Percentiles rank a stretch among this genome's conserved stretches.
phyloP scores from a whole-genome alignment of 23 red algal genomes.

The Pyropia haitanensis region DNA sequence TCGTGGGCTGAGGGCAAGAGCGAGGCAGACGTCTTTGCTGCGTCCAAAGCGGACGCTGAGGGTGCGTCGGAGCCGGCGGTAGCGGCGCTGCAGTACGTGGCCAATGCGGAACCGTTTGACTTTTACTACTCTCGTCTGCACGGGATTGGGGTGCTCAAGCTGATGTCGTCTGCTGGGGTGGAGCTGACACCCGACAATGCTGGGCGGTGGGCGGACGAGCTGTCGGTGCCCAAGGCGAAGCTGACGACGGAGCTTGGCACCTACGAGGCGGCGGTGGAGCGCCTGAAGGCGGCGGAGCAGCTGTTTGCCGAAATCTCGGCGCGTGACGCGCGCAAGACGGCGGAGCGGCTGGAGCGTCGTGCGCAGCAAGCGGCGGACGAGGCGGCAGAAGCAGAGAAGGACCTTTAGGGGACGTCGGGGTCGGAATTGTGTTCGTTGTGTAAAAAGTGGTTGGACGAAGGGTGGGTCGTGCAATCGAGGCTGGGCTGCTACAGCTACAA shows the following conservation, averaged over 20 bases:
- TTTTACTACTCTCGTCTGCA: constrained; percentile 73
- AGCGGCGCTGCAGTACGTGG: constrained; percentile 40
- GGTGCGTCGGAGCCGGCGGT: constrained; percentile 26
- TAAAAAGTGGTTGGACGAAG: too few species aligned
- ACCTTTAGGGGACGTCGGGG: too few species aligned
- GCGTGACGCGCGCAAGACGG: constrained; percentile 62
- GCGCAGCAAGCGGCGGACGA: constrained; percentile 62
- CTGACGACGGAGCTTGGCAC: constrained; percentile 40
- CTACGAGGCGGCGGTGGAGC: constrained; percentile 59
- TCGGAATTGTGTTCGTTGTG: too few species aligned
- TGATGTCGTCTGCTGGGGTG: constrained; percentile 42
- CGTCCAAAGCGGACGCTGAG: constrained; percentile 9
- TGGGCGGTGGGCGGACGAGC: constrained; percentile 41
- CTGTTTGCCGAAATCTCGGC: constrained; percentile 77
- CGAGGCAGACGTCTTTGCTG: constrained; percentile 45
- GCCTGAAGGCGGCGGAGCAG: constrained; percentile 75
- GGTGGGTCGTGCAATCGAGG: too few species aligned
- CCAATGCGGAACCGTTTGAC: constrained; percentile 27
- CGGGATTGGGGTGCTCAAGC: constrained; percentile 61
- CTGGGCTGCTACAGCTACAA: too few species aligned
- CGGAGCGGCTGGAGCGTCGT: constrained; percentile 59
- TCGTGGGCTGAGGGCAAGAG: constrained; percentile 50
- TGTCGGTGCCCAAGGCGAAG: constrained; percentile 27
- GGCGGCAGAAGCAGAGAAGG: constrained; percentile 45
- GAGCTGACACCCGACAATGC: constrained; percentile 40